Evolutionary conservation across 805 yeast species (phyloP), one percentile per base, ranked within the genome.

Genomic region (Candida khao-thaluensis): DNA sequence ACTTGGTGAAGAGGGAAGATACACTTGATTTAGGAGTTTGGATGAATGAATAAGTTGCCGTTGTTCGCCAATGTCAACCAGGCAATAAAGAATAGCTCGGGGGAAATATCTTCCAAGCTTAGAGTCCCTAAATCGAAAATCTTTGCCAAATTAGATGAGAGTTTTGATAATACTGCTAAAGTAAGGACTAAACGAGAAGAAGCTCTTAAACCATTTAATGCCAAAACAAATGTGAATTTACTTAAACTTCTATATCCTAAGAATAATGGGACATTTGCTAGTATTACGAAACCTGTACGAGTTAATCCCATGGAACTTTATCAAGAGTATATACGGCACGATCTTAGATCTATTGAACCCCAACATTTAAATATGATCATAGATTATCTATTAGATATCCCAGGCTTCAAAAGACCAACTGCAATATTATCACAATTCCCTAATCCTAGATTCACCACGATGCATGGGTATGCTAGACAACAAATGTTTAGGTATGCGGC

Each of bases 361-460:
- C 30, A 47, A 1, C 60, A 61, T 30, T 50, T 66, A 15, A 58
- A 62, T 36, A 50, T 44, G 5, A 59, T 69, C 23, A 42, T 67
- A 30, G 37, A 35, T 5, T 46, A 43, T 29, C 53, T 66, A 28
- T 42, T 59, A n/a, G 26, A 43, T 3, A 49, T 48, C 17, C 45
- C 64, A 12, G 49, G 54, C 27, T 62, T 61, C 40, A 45, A 52
- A 28, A 48, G 51, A 36, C 66, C 69, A 7, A 55, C 52, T 18
- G 38, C 47, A 3, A 44, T 56, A n/a, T 4, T 48, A 45, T 4
- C 24, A 5, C 30, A 20, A 21, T 1, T 20, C 17, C 14, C 22
- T 2, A 21, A 25, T 8, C 37, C 42, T 7, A 30, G 39, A 2
- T 30, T 39, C 16, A 38, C 43, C 11, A 26, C 42, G 2, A 17